phyloP scores from a whole-genome alignment of 129 eudicot species.

The Arctium lappa region DNA sequence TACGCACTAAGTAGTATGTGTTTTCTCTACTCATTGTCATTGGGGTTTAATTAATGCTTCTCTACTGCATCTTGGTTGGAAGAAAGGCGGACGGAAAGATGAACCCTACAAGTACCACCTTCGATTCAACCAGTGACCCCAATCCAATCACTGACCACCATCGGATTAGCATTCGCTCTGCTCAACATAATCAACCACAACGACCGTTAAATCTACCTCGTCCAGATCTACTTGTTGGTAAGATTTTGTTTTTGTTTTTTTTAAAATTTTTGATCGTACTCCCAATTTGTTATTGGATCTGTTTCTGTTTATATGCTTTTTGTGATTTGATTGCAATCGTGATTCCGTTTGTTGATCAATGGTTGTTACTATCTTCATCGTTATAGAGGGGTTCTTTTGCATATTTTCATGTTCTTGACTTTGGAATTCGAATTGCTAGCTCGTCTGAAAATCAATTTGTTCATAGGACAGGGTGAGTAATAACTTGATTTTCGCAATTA shows the following conservation, averaged over 20 bases:
- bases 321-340: neutral
- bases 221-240: conserved; percentile 5
- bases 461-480: neutral
- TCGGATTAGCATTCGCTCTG: neutral
- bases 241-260: neutral
- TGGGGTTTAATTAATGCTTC: neutral
- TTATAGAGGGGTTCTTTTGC: neutral
- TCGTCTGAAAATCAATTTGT: neutral
- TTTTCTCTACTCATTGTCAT: neutral
- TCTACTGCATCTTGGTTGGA: neutral
- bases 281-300: neutral
- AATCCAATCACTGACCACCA: neutral
- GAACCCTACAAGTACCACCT: neutral
- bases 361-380: neutral
- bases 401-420: neutral
- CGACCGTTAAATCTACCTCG: conserved; percentile 7
- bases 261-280: neutral
- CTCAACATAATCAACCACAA: neutral
- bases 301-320: neutral
- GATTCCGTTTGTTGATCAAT: neutral
- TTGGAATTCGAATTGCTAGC: neutral
- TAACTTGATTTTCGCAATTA: neutral
- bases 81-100: neutral
- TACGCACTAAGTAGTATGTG: neutral
- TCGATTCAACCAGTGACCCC: neutral